Conservation (phyloP, 108 stramenopile genomes). For the Asterionellopsis glacialis region DNA sequence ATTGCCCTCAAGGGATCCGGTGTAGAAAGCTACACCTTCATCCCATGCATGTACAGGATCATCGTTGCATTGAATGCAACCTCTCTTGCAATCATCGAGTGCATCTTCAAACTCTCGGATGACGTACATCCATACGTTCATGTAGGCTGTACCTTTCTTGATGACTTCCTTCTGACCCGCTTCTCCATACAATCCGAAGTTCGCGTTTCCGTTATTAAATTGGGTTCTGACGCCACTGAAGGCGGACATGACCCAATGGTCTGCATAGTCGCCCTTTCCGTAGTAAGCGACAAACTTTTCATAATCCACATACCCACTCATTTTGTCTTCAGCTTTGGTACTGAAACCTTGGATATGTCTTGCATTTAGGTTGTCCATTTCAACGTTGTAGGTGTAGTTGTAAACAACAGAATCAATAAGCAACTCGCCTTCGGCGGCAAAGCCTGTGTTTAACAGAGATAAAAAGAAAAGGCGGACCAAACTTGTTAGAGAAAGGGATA, state of each 20-base stretch:
- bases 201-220: constrained; percentile 62
- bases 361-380: background rate
- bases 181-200: constrained; percentile 22
- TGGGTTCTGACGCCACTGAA: constrained; percentile 37
- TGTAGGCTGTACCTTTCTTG: constrained; percentile 65
- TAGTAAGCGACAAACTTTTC: constrained; percentile 1
- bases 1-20: constrained; percentile 46
- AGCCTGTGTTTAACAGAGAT: constrained; percentile 42
- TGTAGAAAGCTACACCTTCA: constrained; percentile 56
- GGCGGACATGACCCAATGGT: constrained; percentile 64
- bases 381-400: background rate
- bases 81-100: constrained; percentile 59
- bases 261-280: constrained; percentile 52
- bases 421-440: constrained; percentile 8
- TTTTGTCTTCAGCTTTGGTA: background rate
- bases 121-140: constrained; percentile 73
- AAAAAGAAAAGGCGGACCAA: constrained; percentile 36
- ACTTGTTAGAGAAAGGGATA: constrained; percentile 33
- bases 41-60: constrained; percentile 67
- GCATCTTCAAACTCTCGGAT: constrained; percentile 60
- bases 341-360: background rate
- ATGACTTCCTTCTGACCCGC: constrained; percentile 43
- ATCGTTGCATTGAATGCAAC: constrained; percentile 49
- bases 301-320: background rate
- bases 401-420: background rate